Evolutionary conservation across 23 red algal species (phyloP).

Genomic region (Cyanidium caldarium): DNA sequence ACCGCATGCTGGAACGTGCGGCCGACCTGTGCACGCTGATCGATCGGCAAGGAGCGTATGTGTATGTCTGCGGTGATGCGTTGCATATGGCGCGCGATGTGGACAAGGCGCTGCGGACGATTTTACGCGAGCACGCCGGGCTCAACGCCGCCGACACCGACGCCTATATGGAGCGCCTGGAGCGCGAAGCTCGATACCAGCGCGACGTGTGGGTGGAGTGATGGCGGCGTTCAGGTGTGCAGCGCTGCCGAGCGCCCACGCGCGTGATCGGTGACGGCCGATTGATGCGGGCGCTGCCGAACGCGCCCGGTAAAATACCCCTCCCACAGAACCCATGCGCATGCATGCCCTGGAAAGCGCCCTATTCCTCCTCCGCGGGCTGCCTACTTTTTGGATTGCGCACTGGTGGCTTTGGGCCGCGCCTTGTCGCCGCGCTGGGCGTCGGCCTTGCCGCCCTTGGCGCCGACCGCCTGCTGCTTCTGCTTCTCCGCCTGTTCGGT

Average conservation of each 20-base stretch:
- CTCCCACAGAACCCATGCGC: too few species aligned
- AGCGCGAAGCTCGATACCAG: constrained; percentile 49
- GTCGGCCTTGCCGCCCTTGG: background rate
- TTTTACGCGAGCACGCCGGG: constrained; percentile 6
- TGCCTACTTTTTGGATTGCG: too few species aligned
- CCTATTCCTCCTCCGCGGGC: too few species aligned
- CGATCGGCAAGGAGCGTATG: constrained; percentile 28
- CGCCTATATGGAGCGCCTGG: constrained; percentile 34
- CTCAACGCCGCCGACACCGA: constrained; percentile 13
- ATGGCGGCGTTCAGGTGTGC: too few species aligned
- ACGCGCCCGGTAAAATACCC: too few species aligned
- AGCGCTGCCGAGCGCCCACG: too few species aligned
- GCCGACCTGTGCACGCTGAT: constrained; percentile 35
- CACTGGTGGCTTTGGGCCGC: too few species aligned
- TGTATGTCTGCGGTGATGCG: constrained; percentile 95
- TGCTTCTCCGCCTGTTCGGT: background rate
- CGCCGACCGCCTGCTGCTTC: background rate
- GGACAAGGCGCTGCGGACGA: constrained; percentile 37
- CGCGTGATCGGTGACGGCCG: too few species aligned
- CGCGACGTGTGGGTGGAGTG: constrained; percentile 74
- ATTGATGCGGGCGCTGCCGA: too few species aligned
- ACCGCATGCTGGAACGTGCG: constrained; percentile 29
- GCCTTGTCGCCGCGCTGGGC: too few species aligned
- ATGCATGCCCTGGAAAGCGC: too few species aligned
- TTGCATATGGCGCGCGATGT: constrained; percentile 76